Evolutionary conservation across 176 grass and related monocot species (phyloP).

Genomic region (Hordeum marinum): DNA sequence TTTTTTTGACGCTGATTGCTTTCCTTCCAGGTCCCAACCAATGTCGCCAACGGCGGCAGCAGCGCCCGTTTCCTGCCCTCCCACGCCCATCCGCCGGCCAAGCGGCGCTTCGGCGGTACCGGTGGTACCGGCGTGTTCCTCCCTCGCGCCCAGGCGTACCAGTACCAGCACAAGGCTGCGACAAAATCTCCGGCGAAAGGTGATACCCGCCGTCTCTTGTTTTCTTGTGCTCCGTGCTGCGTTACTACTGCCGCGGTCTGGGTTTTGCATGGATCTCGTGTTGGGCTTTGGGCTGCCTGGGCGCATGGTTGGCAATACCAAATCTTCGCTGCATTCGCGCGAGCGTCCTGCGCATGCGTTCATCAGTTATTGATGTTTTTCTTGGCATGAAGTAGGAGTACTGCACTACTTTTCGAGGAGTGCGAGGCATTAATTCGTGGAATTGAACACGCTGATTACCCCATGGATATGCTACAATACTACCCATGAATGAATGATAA

Average conservation of each 20-base stretch:
- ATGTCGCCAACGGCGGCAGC: not conserved
- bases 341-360: not conserved
- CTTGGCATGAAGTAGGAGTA: not conserved
- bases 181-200: not conserved
- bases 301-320: not conserved
- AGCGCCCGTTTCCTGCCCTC: not conserved
- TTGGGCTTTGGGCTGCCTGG: not conserved
- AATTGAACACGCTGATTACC: not conserved
- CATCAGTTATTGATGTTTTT: not conserved
- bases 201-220: not conserved
- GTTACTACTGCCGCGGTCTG: not conserved
- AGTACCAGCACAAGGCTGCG: constrained; percentile 11
- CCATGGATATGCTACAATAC: not conserved
- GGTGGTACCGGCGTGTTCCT: constrained; percentile 49
- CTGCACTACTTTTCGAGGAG: not conserved
- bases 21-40: not conserved
- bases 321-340: not conserved
- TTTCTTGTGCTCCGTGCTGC: not conserved
- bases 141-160: constrained; percentile 22
- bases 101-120: constrained; percentile 28
- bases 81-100: not conserved
- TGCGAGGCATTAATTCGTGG: not conserved
- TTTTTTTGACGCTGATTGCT: not conserved
- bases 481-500: not conserved
- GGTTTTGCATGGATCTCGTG: not conserved